Conservation (phyloP, 2,329 filamentous ascomycete genomes). For the Arachnopeziza araneosa region DNA sequence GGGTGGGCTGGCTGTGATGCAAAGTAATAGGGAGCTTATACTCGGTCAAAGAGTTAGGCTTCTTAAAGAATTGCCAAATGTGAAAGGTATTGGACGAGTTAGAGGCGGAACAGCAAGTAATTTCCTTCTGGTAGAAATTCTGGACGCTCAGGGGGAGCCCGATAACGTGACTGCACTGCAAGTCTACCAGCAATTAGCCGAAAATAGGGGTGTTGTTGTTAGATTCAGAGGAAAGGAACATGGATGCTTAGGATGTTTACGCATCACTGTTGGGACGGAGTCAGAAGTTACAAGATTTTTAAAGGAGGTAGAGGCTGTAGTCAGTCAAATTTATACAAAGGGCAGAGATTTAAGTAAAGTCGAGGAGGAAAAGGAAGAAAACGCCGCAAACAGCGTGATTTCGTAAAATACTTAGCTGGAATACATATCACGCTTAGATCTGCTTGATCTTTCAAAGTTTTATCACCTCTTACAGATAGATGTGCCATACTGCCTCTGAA, state of each 20-base stretch:
- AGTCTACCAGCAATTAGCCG: slow-evolving; percentile 80
- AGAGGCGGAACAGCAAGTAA: slow-evolving; percentile 78
- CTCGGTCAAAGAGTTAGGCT: slow-evolving; percentile 72
- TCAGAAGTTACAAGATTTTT: slow-evolving; percentile 77
- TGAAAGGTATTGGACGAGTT: slow-evolving; percentile 75
- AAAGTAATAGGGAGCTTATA: slow-evolving; percentile 61
- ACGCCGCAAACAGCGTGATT: slow-evolving; percentile 21
- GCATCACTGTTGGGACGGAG: slow-evolving; percentile 90
- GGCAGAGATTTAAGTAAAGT: not conserved
- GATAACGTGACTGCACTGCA: slow-evolving; percentile 73
- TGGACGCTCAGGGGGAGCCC: slow-evolving; percentile 65
- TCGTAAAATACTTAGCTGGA: slow-evolving; percentile 11
- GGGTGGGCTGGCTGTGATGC: slow-evolving; percentile 68
- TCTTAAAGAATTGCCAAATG: slow-evolving; percentile 63
- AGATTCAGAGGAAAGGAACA: slow-evolving; percentile 89
- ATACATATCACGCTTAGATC: not conserved
- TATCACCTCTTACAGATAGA: not conserved
- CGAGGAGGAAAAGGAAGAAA: slow-evolving; percentile 20
- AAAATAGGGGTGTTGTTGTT: slow-evolving; percentile 84
- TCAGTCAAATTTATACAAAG: slow-evolving; percentile 21
- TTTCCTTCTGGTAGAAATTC: slow-evolving; percentile 85
- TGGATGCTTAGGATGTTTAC: slow-evolving; percentile 81
- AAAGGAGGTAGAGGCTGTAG: slow-evolving; percentile 48
- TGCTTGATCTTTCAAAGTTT: not conserved
- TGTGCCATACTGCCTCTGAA: too few species aligned